These are phyloP conservation scores for Termitomyces sp. DNA, from an alignment of 768 basidiomycete genomes.

Conservation along the genomic window DNA sequence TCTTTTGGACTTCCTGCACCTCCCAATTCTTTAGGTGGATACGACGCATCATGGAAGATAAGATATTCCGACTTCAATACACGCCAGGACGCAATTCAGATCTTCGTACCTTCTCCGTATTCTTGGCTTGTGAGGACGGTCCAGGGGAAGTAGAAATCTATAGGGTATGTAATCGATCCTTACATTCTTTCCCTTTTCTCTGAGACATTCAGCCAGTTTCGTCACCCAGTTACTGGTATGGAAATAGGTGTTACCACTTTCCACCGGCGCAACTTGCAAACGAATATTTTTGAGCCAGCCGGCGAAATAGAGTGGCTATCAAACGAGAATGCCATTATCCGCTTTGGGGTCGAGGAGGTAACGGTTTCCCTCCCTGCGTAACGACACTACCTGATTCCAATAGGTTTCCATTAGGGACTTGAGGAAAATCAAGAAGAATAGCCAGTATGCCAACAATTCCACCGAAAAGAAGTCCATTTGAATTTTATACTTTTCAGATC, in stretches of 20 bases:
- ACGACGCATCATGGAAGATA: slow-evolving; percentile 16
- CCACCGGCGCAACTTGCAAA: slow-evolving; percentile 42
- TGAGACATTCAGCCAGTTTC: slow-evolving; percentile 28
- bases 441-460: slow-evolving; percentile 37
- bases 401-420: slow-evolving; percentile 41
- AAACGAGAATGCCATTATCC: slow-evolving; percentile 37
- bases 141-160: slow-evolving; percentile 39
- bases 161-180: slow-evolving; percentile 26
- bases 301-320: slow-evolving; percentile 54
- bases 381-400: not conserved
- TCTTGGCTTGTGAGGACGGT: slow-evolving; percentile 20
- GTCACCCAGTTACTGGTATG: slow-evolving; percentile 41
- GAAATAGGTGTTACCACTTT: slow-evolving; percentile 41
- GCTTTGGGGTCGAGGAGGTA: slow-evolving; percentile 49
- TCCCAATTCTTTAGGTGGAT: not conserved
- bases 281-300: slow-evolving; percentile 44
- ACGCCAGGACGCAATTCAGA: slow-evolving; percentile 27
- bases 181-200: not conserved
- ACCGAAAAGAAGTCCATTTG: too few species aligned
- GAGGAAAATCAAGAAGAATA: slow-evolving; percentile 46
- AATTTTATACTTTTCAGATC: slow-evolving; percentile 32
- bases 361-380: not conserved
- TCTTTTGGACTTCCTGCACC: not conserved
- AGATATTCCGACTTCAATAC: slow-evolving; percentile 36
- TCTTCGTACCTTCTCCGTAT: slow-evolving; percentile 41